Evolutionary conservation across 768 basidiomycete species (phyloP), one percentile per base, ranked within the genome.

Genomic region (Naganishia randhawae): DNA sequence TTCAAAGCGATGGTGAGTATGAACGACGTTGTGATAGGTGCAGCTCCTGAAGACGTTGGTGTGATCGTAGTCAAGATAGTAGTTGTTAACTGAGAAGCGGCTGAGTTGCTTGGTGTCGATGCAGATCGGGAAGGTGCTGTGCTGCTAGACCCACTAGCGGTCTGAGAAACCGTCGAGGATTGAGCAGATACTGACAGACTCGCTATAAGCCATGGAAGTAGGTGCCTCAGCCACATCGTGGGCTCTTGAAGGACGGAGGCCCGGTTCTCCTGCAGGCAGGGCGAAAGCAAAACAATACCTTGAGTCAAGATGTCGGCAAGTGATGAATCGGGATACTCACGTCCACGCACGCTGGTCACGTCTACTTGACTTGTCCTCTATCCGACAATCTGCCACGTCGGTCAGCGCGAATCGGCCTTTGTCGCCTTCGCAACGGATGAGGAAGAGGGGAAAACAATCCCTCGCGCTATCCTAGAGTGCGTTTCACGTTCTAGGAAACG

Each of bases 1-100:
- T 71, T 74, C 41, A 71, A 72, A 0, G 76, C 73, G 29, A 71
- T 76, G 50, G 75, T 67, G n/a, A 67, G 25, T 14, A 67, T 42
- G 27, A 67, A 53, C 22, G 66, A 48, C 5, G 66, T 55, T 1
- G 66, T 41, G 50, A 57, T 63, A 11, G 67, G 67, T 37, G 67
- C 35, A 10, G 67, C 67, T 31, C 67, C 67, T 8, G 53, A 57
- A 7, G 65, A 52, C 9, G 19, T 45, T n/a, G 63, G 63, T 22
- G 63, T 39, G 35, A 64, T 64, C 45, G 63, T 64, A 29, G 63
- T 64, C 17, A 64, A 32, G 22, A 64, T 48, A 9, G 45, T 64
- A 1, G 45, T 64, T 1, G 37, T 39, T 19, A 64, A 3, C 45
- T 50, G 31, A n/a, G 63, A 32, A 17, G 31, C 37, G 10, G 19